A percentile compares a stretch with the other conserved stretches of the same genome.
Conservation (phyloP, 345 rosid species). For the Linum trigynum region DNA sequence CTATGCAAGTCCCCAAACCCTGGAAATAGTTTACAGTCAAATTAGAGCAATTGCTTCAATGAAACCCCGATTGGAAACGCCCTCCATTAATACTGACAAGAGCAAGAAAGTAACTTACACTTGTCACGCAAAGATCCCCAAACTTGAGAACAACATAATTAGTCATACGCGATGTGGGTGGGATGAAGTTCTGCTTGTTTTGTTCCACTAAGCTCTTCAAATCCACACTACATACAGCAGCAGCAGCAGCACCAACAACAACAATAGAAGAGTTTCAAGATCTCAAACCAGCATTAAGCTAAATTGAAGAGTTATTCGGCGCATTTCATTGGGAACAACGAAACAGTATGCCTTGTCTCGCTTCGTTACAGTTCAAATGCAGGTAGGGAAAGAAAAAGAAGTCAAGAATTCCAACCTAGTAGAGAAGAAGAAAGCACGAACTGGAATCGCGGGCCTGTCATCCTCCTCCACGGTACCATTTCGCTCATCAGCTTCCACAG, state of each 20-base stretch:
- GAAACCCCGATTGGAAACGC: neutral
- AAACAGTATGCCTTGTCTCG: neutral
- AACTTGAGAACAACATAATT: slow-evolving; percentile 77
- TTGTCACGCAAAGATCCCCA: slow-evolving; percentile 43
- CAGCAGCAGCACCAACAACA: neutral
- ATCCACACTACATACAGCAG: slow-evolving; percentile 55
- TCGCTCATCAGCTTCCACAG: neutral
- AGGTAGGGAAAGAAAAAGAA: neutral
- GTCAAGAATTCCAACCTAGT: slow-evolving; percentile 44
- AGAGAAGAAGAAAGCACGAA: slow-evolving; percentile 82
- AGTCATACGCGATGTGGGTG: slow-evolving; percentile 81
- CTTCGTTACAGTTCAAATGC: neutral
- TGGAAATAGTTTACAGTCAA: slow-evolving; percentile 20
- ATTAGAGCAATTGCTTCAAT: neutral
- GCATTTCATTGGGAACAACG: neutral
- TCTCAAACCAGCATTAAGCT: no score
- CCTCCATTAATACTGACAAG: neutral
- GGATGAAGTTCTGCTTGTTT: slow-evolving; percentile 74
- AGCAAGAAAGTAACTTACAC: slow-evolving; percentile 36
- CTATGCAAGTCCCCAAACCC: slow-evolving; percentile 54
- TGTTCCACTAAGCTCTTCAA: slow-evolving; percentile 75
- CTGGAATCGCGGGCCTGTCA: slow-evolving; percentile 53
- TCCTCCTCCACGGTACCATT: slow-evolving; percentile 24
- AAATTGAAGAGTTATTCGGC: no score
- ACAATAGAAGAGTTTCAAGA: neutral